Conservation (phyloP, 2,329 filamentous ascomycete genomes). For the Falciphora oryzae region DNA sequence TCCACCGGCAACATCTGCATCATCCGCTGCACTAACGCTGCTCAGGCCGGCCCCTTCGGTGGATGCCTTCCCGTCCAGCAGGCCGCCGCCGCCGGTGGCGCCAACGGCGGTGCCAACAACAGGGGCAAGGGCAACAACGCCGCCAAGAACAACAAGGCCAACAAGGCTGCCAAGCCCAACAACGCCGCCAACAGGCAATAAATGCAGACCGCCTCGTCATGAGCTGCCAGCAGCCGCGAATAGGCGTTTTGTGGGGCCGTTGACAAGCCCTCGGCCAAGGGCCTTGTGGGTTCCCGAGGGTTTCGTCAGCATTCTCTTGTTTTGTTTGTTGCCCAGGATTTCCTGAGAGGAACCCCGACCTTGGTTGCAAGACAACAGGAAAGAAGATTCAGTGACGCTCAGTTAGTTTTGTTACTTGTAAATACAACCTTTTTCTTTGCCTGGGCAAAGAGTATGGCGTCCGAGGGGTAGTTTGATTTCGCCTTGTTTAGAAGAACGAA, state of each 20-base stretch:
- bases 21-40: conserved; percentile 53
- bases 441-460: not conserved
- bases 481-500: not conserved
- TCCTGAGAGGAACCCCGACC: not conserved
- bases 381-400: not conserved
- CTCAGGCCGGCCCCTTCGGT: conserved; percentile 33
- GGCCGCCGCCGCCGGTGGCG: conserved; percentile 15
- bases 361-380: not conserved
- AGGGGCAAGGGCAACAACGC: not conserved
- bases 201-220: no score
- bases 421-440: not conserved
- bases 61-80: conserved; percentile 54
- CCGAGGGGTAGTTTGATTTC: not conserved
- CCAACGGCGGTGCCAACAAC: not conserved
- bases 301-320: not conserved
- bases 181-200: no score
- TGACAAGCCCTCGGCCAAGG: no score
- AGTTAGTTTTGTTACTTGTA: not conserved
- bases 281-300: no score
- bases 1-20: conserved; percentile 55
- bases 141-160: conserved; percentile 4
- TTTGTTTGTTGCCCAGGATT: not conserved
- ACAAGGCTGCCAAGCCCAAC: conserved; percentile 2
- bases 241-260: no score
- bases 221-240: no score